phyloP scores from a whole-genome alignment of 2,329 filamentous ascomycete genomes.

The Westerdykella aurantiaca region DNA sequence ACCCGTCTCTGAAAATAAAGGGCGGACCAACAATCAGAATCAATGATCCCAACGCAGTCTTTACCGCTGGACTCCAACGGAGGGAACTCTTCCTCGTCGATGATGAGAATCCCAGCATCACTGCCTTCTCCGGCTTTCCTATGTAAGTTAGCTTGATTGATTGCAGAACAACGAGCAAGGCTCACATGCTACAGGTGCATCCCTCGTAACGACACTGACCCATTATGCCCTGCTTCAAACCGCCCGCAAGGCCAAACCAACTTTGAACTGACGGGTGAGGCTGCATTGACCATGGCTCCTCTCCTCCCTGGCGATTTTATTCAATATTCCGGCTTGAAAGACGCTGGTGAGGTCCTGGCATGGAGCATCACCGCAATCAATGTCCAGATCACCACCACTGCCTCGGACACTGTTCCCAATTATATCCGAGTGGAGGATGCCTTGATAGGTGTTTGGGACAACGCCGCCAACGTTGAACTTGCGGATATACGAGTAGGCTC shows the following conservation, averaged over 20 bases:
- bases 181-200: slow-evolving; percentile 32
- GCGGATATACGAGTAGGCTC: slow-evolving; percentile 25
- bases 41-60: slow-evolving; percentile 46
- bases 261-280: slow-evolving; percentile 10
- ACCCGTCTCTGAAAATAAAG: slow-evolving; percentile 32
- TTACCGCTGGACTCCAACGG: slow-evolving; percentile 18
- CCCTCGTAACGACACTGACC: slow-evolving; percentile 37
- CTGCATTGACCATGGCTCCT: slow-evolving; percentile 38
- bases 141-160: slow-evolving; percentile 30
- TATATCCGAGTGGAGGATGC: slow-evolving; percentile 42
- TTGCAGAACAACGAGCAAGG: neutral
- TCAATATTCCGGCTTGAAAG: slow-evolving; percentile 36
- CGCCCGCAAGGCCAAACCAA: slow-evolving; percentile 24
- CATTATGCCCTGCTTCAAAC: slow-evolving; percentile 36
- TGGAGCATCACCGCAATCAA: slow-evolving; percentile 37
- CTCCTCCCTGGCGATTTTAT: slow-evolving; percentile 40
- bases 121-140: slow-evolving; percentile 47
- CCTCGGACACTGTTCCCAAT: slow-evolving; percentile 29
- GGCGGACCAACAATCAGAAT: slow-evolving; percentile 36
- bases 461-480: slow-evolving; percentile 31
- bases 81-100: slow-evolving; percentile 45
- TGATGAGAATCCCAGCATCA: slow-evolving; percentile 45
- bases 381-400: slow-evolving; percentile 36
- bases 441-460: slow-evolving; percentile 38
- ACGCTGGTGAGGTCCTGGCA: slow-evolving; percentile 31